A percentile compares a stretch with the other conserved stretches of the same genome.
These are phyloP conservation scores for Mycena capillaripes DNA, from an alignment of 768 basidiomycete species.

Conservation along the genomic window DNA sequence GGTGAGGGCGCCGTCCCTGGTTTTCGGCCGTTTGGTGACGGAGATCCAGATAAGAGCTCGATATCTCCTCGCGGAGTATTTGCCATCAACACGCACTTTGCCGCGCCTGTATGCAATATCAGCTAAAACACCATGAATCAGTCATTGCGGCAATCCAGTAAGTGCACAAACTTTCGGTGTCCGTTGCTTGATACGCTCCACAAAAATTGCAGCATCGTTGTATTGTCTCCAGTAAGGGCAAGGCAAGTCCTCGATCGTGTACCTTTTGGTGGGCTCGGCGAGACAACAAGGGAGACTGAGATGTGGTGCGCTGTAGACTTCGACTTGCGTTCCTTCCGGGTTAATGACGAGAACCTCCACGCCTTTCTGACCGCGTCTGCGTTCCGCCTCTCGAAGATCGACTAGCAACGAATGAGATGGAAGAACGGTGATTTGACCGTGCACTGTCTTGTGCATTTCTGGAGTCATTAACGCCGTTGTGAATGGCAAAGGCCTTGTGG, in stretches of 20 bases:
- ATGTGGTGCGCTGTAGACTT: constrained; percentile 63
- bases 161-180: constrained; percentile 62
- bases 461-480: constrained; percentile 51
- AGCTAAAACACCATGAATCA: constrained; percentile 49
- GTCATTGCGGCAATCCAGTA: background rate
- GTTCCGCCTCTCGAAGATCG: constrained; percentile 70
- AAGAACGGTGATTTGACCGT: constrained; percentile 64
- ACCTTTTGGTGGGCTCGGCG: constrained; percentile 55
- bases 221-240: constrained; percentile 59
- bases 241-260: constrained; percentile 55
- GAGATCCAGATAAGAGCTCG: constrained; percentile 53
- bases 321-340: constrained; percentile 58
- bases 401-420: constrained; percentile 65
- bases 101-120: constrained; percentile 52
- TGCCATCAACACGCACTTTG: constrained; percentile 66
- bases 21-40: constrained; percentile 24
- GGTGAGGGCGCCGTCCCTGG: background rate
- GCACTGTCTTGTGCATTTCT: constrained; percentile 61
- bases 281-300: constrained; percentile 65
- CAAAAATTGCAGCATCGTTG: constrained; percentile 57
- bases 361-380: constrained; percentile 60
- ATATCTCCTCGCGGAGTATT: constrained; percentile 64
- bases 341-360: constrained; percentile 61
- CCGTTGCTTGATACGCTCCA: constrained; percentile 64
- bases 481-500: constrained; percentile 53